Evolutionary conservation across 306 rosid genomes (phyloP).

Genomic region (Lathyrus oleraceus): DNA sequence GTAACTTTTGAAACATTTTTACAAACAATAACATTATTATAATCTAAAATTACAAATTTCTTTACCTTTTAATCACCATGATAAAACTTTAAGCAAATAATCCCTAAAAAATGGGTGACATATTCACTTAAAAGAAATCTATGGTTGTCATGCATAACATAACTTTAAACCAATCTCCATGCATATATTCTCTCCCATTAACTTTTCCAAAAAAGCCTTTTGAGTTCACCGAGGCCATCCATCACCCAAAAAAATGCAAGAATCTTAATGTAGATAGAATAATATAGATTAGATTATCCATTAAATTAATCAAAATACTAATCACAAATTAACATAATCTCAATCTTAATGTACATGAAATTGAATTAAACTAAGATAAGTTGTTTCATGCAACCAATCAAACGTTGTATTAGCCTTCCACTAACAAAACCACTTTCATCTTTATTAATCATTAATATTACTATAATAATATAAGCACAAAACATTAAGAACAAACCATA

Average conservation of each 20-base stretch:
- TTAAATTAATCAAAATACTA: conserved; percentile 29
- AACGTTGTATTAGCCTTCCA: background rate
- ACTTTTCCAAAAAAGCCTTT: conserved; percentile 60
- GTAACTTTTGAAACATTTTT: background rate
- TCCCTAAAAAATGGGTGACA: too few relatives aligned
- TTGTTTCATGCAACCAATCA: conserved; percentile 28
- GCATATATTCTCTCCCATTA: conserved; percentile 76
- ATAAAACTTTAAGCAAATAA: too few relatives aligned
- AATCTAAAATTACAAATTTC: conserved; percentile 32
- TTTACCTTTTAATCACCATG: conserved; percentile 38
- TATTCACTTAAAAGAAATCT: conserved; percentile 43
- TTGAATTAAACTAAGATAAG: background rate
- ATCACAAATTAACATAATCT: background rate
- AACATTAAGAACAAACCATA: background rate
- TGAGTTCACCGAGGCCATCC: conserved; percentile 49
- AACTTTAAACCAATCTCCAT: conserved; percentile 53
- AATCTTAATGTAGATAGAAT: conserved; percentile 51
- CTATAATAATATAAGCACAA: background rate
- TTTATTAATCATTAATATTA: background rate
- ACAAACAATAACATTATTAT: conserved; percentile 17
- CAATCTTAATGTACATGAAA: background rate
- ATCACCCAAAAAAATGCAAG: conserved; percentile 41
- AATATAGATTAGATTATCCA: conserved; percentile 6
- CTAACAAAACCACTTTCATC: conserved; percentile 18
- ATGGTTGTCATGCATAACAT: conserved; percentile 45